phyloP scores from a whole-genome alignment of 129 eudicot genomes.

The Pittosporum tobira region DNA sequence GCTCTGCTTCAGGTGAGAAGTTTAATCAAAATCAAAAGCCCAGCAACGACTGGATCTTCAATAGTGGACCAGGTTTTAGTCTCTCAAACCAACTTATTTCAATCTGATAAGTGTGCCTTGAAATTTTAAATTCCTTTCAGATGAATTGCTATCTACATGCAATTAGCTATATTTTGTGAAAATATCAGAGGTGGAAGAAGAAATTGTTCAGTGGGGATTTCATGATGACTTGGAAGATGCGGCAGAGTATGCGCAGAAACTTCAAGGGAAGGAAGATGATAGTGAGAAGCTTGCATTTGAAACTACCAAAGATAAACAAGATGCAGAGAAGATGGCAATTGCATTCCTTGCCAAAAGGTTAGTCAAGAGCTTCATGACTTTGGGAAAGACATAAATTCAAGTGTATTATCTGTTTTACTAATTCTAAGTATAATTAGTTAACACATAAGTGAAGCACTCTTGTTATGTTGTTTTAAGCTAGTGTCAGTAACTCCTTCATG shows the following conservation, averaged over 20 bases:
- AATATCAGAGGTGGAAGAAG: slow-evolving; percentile 22
- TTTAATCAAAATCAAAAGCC: slow-evolving; percentile 4
- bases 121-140: too few species aligned
- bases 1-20: slow-evolving; percentile 1
- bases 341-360: slow-evolving; percentile 52
- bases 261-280: too few species aligned
- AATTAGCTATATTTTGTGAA: not conserved
- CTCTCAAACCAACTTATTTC: not conserved
- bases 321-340: slow-evolving; percentile 44
- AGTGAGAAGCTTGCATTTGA: slow-evolving; percentile 11
- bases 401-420: not conserved
- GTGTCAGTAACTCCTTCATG: not conserved
- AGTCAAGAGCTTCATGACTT: slow-evolving; percentile 7
- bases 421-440: not conserved
- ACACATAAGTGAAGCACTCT: not conserved
- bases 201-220: slow-evolving; percentile 18
- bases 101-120: too few species aligned
- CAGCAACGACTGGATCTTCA: not conserved
- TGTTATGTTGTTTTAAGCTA: not conserved
- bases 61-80: slow-evolving; percentile 26
- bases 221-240: slow-evolving; percentile 36
- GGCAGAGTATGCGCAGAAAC: too few species aligned
- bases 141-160: not conserved
- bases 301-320: slow-evolving; percentile 31
- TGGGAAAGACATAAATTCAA: not conserved